Evolutionary conservation across 2,329 filamentous ascomycete species (phyloP).

Genomic region (Whalleya microplaca): DNA sequence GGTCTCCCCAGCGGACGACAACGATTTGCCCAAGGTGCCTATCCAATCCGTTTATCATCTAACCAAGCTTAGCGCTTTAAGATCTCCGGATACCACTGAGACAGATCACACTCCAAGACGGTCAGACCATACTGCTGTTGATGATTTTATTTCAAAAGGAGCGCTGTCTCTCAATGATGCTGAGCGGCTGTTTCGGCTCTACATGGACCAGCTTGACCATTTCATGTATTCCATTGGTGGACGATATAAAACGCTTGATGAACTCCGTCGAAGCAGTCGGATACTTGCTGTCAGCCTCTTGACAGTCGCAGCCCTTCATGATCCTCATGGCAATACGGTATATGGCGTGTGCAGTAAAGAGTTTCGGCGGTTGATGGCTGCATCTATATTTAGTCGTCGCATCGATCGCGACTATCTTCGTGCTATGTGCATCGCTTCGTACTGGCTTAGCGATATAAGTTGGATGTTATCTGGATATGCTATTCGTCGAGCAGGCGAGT

Average conservation of each 20-base stretch:
- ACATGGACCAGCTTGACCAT: conserved; percentile 53
- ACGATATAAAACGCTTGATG: conserved; percentile 52
- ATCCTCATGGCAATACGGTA: conserved; percentile 18
- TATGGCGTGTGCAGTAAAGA: conserved; percentile 29
- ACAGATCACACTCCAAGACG: conserved; percentile 1
- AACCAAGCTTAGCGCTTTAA: conserved; percentile 42
- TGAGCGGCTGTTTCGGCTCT: conserved; percentile 54
- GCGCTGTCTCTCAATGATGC: conserved; percentile 51
- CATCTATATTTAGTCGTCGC: conserved; percentile 41
- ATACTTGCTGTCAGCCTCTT: conserved; percentile 55
- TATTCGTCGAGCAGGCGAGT: conserved; percentile 52
- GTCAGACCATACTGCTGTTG: conserved; percentile 12
- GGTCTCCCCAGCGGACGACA: conserved; percentile 34
- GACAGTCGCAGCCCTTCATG: conserved; percentile 50
- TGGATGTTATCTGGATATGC: conserved; percentile 64
- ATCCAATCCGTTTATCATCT: conserved; percentile 45
- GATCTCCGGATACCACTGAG: conserved; percentile 38
- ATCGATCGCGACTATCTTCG: conserved; percentile 55
- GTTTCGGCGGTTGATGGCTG: conserved; percentile 23
- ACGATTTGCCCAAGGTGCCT: conserved; percentile 42
- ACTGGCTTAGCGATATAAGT: conserved; percentile 65
- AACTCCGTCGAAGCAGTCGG: conserved; percentile 57
- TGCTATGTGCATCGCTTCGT: conserved; percentile 62
- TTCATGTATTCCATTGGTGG: conserved; percentile 55
- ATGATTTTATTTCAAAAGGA: conserved; percentile 50